Evolutionary conservation across 345 rosid species (phyloP).

Genomic region (Camelina laxa): DNA sequence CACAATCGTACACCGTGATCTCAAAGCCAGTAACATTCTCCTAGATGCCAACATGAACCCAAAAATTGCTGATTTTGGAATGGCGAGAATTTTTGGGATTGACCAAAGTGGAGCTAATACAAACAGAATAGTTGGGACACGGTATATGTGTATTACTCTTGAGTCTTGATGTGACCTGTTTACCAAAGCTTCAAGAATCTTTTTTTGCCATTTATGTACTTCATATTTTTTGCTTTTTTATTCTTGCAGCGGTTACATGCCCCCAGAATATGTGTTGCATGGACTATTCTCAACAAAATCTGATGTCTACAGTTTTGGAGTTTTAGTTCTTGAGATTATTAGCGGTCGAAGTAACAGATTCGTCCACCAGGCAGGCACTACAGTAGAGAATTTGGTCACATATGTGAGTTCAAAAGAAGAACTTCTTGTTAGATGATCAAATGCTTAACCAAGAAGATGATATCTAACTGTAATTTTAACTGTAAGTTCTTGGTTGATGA

Average conservation of each 20-base stretch:
- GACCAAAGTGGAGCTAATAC: too few species aligned
- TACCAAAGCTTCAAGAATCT: too few species aligned
- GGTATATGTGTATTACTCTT: too few species aligned
- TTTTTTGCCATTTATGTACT: too few species aligned
- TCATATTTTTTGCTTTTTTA: neutral
- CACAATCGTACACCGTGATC: too few species aligned
- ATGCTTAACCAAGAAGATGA: neutral
- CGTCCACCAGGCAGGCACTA: neutral
- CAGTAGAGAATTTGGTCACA: slow-evolving; percentile 22
- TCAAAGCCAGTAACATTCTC: too few species aligned
- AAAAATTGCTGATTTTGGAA: too few species aligned
- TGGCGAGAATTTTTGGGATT: too few species aligned
- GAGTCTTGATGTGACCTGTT: too few species aligned
- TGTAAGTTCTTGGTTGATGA: neutral
- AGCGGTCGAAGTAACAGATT: neutral
- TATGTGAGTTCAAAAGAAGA: neutral
- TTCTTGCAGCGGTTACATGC: slow-evolving; percentile 30
- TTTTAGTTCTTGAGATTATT: slow-evolving; percentile 41
- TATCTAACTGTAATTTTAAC: neutral
- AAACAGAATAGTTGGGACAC: too few species aligned
- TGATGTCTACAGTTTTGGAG: slow-evolving; percentile 38
- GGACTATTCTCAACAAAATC: slow-evolving; percentile 31
- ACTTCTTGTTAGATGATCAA: too few species aligned
- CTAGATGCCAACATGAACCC: too few species aligned
- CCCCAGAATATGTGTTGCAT: slow-evolving; percentile 31